Conservation (phyloP, 495 filamentous ascomycete genomes). For the Oidiodendron maius region DNA sequence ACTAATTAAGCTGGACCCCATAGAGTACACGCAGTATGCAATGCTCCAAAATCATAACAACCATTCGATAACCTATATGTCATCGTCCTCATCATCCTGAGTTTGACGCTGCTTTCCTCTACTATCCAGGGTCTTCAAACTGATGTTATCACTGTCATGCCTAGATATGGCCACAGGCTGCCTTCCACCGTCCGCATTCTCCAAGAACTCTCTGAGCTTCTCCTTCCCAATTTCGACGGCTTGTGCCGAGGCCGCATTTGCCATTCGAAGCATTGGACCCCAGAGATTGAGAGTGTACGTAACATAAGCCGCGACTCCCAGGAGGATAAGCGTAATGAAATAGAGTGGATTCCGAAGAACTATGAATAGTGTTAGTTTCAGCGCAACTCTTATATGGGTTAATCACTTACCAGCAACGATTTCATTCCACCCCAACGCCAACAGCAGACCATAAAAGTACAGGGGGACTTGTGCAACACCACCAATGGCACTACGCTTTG, state of each 20-base stretch:
- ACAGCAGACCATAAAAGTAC: slow-evolving; percentile 85
- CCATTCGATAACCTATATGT: slow-evolving; percentile 14
- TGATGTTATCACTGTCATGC: slow-evolving; percentile 39
- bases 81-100: slow-evolving; percentile 43
- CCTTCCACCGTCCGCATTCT: slow-evolving; percentile 70
- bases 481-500: slow-evolving; percentile 92
- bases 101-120: slow-evolving; percentile 47
- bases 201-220: slow-evolving; percentile 79
- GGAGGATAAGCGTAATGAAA: slow-evolving; percentile 79
- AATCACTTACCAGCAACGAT: slow-evolving; percentile 72
- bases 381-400: not conserved
- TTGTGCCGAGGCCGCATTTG: slow-evolving; percentile 79
- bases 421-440: slow-evolving; percentile 96
- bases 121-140: slow-evolving; percentile 54
- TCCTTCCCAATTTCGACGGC: slow-evolving; percentile 86
- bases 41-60: slow-evolving; percentile 7
- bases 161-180: slow-evolving; percentile 68
- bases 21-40: slow-evolving; percentile 10
- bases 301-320: slow-evolving; percentile 71
- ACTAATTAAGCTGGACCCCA: no score
- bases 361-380: slow-evolving; percentile 26
- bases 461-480: slow-evolving; percentile 90
- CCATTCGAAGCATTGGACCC: slow-evolving; percentile 93
- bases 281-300: slow-evolving; percentile 91
- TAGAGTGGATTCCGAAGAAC: slow-evolving; percentile 90